Evolutionary conservation across 768 basidiomycete genomes (phyloP), one percentile per base, ranked within the genome.

Genomic region (Mycena albidolilacea): DNA sequence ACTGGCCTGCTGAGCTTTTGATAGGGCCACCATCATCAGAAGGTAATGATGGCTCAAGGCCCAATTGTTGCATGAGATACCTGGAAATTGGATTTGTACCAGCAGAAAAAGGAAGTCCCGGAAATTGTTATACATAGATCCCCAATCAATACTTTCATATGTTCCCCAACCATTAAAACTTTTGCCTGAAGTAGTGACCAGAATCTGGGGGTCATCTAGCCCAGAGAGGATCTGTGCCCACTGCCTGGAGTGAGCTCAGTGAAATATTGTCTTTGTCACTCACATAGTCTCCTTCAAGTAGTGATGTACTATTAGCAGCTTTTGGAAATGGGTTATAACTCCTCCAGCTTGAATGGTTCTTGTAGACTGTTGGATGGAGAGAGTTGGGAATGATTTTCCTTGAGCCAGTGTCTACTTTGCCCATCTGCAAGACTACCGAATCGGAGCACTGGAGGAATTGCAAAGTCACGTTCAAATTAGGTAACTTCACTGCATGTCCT

Each of bases 31-130:
- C n/a, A n/a, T n/a, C n/a, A n/a, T n/a, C n/a, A n/a, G n/a, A n/a
- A 17, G 52, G 7, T n/a, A n/a, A n/a, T 54, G 21, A 7, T 54
- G 52, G 21, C 15, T 54, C 21, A 17, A 54, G 52, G 21, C 52
- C 52, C 52, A 54, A 54, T 54, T 54, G 52, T 54, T 54, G 52
- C 52, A 54, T 57, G 8, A 57, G 55, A 57, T 57, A n/a, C 21
- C 55, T 57, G 35, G 30, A 5, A 12, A 23, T n/a, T n/a, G 37
- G 15, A 57, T 37, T 37, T 57, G n/a, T n/a, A n/a, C n/a, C 23
- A 35, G 4, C 10, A 35, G 35, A 57, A 37, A 37, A 57, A 8
- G 7, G 2, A 7, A 57, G 55, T 10, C 9, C 7, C 35, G 3
- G 37, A 9, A 57, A 8, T 57, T 19, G 10, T 8, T 30, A 23